A percentile compares a stretch with the other conserved stretches of the same genome.
phyloP scores from a whole-genome alignment of 1,284 basidiomycete genomes.

The Mycena sp. region DNA sequence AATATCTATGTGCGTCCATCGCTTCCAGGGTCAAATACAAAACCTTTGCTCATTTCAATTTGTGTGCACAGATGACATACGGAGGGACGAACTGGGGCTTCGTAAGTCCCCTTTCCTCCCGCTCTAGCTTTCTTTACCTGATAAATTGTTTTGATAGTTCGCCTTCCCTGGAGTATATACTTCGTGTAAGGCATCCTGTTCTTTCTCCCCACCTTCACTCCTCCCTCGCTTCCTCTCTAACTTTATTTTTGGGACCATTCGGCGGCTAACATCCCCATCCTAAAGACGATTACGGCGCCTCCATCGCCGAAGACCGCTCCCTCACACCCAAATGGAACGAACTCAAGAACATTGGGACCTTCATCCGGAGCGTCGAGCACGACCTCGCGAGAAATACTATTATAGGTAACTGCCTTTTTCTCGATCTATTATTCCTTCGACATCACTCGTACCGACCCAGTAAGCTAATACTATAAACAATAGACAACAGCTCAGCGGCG shows the following conservation, averaged over 20 bases:
- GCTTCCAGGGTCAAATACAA: neutral
- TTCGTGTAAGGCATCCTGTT: conserved; percentile 11
- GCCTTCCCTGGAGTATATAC: conserved; percentile 17
- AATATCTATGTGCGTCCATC: conserved; percentile 25
- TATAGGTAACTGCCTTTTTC: conserved; percentile 5
- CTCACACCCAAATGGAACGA: conserved; percentile 76
- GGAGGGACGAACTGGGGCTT: conserved; percentile 30
- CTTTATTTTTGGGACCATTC: neutral
- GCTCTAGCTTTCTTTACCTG: neutral
- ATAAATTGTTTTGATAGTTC: conserved; percentile 9
- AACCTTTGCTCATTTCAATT: neutral
- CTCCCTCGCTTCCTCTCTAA: neutral
- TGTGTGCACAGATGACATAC: conserved; percentile 23
- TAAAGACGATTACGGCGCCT: conserved; percentile 68
- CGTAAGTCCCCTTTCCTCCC: neutral
- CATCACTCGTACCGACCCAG: conserved; percentile 35
- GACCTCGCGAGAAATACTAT: conserved; percentile 17
- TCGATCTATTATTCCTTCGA: conserved; percentile 55
- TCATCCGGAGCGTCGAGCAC: conserved; percentile 62
- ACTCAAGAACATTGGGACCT: conserved; percentile 79
- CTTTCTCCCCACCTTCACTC: neutral
- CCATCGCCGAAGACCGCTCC: conserved; percentile 74
- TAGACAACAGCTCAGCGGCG: conserved; percentile 54
- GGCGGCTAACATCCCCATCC: neutral
- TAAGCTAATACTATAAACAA: conserved; percentile 1